Base-by-base conservation (phyloP, 495 filamentous ascomycete genomes). In the Saxispiralis lemnorum region DNA sequence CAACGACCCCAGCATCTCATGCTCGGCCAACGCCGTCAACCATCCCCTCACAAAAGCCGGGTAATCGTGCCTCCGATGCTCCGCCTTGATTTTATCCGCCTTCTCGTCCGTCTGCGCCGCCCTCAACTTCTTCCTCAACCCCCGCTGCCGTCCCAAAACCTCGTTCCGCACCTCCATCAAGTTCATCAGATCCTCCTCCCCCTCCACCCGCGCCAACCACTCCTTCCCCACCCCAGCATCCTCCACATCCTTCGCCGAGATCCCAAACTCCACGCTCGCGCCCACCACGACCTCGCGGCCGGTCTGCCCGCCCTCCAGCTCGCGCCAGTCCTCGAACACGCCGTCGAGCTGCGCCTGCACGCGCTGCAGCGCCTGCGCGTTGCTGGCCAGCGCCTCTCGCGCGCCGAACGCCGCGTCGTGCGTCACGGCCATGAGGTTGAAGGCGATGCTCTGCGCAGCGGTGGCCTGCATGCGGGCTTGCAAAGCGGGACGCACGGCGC, bases 371-470 rank as follows among this genome's bases (percentile, higher is more conserved):
- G 51, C 45, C 37, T 58, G 63, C 15, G 76, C 58, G 43, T 71
- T 75, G 30, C 54, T 30, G 6, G 66, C 64, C n/a, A 77, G 51
- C 35, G 62, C 49, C 11, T 56, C 43, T 19, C 64, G 49, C 11
- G 67, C 60, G 20, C 53, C 57, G 12, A 56, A 47, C 1, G 75
- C 44, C 6, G 74, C 71, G 52, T 76, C 69, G 35, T 63, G 65
- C 11, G 65, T 66, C 24, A 79, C 49, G 43, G 69, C 66, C 44
- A 76, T 47, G 4, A 76, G 60, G 11, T 66, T 72, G 48, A 77
- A 79, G 39, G 70, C 67, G 41, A 75, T 69, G 39, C 75, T 64
- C 6, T 59, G 71, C 41, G 68, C 64, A 51, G 62, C 64, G 47
- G 71, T 72, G 39, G 66, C 62, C 5, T 56, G 56, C 69, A 76